These are phyloP conservation scores for Moesziomyces globuligerus DNA, from an alignment of 1,284 basidiomycete species.

Conservation along the genomic window DNA sequence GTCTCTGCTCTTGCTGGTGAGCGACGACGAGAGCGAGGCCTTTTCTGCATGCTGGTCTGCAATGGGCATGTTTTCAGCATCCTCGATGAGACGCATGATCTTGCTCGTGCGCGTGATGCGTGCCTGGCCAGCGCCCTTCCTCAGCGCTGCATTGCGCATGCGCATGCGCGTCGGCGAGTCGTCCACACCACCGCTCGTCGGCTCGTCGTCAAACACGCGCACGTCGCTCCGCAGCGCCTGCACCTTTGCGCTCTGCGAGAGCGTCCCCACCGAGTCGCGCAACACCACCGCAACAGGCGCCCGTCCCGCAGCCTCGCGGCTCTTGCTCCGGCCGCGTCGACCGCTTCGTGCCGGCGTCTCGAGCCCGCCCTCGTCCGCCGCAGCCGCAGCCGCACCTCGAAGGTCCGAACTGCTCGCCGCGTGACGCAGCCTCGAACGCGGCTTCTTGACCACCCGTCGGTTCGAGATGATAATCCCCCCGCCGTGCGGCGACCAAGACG, in stretches of 20 bases:
- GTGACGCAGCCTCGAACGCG: constrained; percentile 20
- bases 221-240: constrained; percentile 12
- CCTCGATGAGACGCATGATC: constrained; percentile 46
- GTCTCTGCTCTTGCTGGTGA: constrained; percentile 22
- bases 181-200: constrained; percentile 1
- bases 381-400: neutral
- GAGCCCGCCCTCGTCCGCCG: constrained; percentile 7
- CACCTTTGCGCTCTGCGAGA: constrained; percentile 8
- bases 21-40: constrained; percentile 12
- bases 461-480: constrained; percentile 28
- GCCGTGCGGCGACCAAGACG: constrained; percentile 31
- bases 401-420: constrained; percentile 23
- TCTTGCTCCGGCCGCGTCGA: constrained; percentile 11
- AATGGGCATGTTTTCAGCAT: constrained; percentile 29
- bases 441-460: constrained; percentile 25
- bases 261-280: constrained; percentile 13
- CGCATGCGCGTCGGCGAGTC: constrained; percentile 18
- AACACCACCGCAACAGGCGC: constrained; percentile 14
- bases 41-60: neutral
- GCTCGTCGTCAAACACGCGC: constrained; percentile 11
- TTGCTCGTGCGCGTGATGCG: constrained; percentile 38
- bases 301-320: neutral
- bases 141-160: constrained; percentile 6
- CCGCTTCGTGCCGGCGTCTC: constrained; percentile 13
- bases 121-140: constrained; percentile 23